Base-by-base conservation (phyloP, 1,284 basidiomycete genomes). In the Sphagnurus paluster region DNA sequence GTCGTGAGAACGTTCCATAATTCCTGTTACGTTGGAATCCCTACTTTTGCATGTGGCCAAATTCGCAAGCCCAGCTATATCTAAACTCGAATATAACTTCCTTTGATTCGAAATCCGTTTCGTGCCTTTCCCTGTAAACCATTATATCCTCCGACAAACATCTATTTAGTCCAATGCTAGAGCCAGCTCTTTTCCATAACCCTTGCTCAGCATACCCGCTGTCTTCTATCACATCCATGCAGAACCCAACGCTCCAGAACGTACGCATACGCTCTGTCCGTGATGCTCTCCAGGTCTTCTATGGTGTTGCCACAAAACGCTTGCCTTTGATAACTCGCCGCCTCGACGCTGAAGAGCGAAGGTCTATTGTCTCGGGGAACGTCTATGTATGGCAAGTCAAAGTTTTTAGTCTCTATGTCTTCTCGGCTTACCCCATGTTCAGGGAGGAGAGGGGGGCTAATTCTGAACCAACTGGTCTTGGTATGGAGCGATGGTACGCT, bases 361-460 rank as follows among this genome's bases (percentile, higher is more conserved):
- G 78, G 39, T 74, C 77, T 30, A 83, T 84, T 55, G 56, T 72
- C 17, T 72, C 87, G 2, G 88, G 88, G 32, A 87, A 88, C 55
- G 84, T 90, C 21, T 91, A 89, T 56, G 85, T 91, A 50, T 91
- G 88, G 70, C 70, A 45, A 48, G 67, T 55, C 24, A 34, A 29
- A n/a, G 29, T 14, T 17, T 21, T 32, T 10, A 19, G 38, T 29
- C 38, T 37, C 10, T 33, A 4, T 17, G 1, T 21, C 13, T 47
- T 25, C 8, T 28, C 19, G n/a, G 20, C n/a, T 43, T 45, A 33
- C 42, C 36, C 26, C 19, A 43, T 6, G 6, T 21, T 37, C 23
- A 72, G 70, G 88, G 88, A 90, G 62, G 88, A 90, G 57, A 82
- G 84, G 56, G 82, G 83, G 39, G 81, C 84, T 14, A 87, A 83